Percentiles rank a stretch among this genome's conserved stretches.
These are phyloP conservation scores for Periconia macrospinosa DNA, from an alignment of 2,329 filamentous ascomycete species.

Conservation along the genomic window DNA sequence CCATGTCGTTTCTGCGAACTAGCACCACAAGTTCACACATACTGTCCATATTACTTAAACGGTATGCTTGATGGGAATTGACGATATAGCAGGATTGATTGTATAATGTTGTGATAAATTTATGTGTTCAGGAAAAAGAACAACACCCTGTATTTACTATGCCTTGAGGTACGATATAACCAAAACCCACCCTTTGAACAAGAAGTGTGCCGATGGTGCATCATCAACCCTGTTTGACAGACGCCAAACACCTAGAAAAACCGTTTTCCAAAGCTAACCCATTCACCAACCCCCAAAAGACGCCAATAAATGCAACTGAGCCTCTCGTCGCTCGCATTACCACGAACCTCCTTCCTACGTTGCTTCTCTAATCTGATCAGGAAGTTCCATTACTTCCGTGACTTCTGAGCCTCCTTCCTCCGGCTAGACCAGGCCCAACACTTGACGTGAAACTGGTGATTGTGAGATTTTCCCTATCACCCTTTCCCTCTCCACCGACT, in stretches of 20 bases:
- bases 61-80: too few relatives aligned
- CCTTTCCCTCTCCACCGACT: conserved; percentile 42
- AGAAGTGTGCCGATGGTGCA: too few relatives aligned
- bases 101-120: too few relatives aligned
- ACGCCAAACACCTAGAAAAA: neutral
- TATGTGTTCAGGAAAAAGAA: neutral
- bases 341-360: neutral
- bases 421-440: conserved; percentile 40
- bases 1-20: too few relatives aligned
- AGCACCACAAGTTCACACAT: neutral
- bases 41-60: too few relatives aligned
- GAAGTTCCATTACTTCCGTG: conserved; percentile 24
- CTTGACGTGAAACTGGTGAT: conserved; percentile 45
- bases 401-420: conserved; percentile 44
- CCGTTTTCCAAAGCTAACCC: neutral
- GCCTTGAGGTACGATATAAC: neutral
- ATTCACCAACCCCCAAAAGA: neutral
- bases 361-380: neutral
- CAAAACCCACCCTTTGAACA: neutral
- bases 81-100: too few relatives aligned
- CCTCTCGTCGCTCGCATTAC: neutral
- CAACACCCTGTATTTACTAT: neutral
- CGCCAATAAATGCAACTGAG: neutral
- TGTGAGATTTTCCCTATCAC: conserved; percentile 45
- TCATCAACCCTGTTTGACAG: neutral